Evolutionary conservation across 2,329 filamentous ascomycete species (phyloP).

Genomic region (Geosmithia putterillii): DNA sequence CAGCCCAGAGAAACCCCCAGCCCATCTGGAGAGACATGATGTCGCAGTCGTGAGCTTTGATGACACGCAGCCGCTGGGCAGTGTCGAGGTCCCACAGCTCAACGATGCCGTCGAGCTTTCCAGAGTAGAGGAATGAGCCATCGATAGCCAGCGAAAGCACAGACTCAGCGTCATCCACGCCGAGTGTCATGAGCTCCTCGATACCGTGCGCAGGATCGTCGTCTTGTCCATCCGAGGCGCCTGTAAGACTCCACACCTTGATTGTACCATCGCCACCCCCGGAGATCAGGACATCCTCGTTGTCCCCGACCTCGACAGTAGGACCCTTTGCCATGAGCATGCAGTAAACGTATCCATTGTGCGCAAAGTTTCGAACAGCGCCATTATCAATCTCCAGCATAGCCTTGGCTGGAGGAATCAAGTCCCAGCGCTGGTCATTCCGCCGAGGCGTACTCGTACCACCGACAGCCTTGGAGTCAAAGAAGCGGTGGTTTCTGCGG

Average conservation of each 20-base stretch:
- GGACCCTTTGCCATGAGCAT: constrained; percentile 75
- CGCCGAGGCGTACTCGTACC: constrained; percentile 68
- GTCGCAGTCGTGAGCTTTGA: constrained; percentile 70
- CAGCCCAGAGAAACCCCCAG: constrained; percentile 76
- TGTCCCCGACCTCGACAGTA: constrained; percentile 52
- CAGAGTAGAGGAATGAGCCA: constrained; percentile 84
- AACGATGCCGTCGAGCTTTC: constrained; percentile 74
- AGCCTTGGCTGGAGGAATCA: constrained; percentile 39
- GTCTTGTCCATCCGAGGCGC: not conserved
- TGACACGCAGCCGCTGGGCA: constrained; percentile 73
- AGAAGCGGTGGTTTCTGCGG: constrained; percentile 74
- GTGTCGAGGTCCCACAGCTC: constrained; percentile 98
- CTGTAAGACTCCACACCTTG: constrained; percentile 71
- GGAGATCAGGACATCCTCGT: constrained; percentile 75
- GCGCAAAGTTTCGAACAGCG: constrained; percentile 78
- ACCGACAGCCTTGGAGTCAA: constrained; percentile 79
- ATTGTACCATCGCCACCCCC: constrained; percentile 90
- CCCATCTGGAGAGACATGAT: constrained; percentile 79
- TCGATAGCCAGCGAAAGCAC: constrained; percentile 74
- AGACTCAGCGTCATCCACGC: constrained; percentile 48
- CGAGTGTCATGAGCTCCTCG: constrained; percentile 54
- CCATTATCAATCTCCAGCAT: constrained; percentile 71
- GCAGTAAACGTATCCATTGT: constrained; percentile 92
- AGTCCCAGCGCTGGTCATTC: constrained; percentile 42
- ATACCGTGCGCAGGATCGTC: constrained; percentile 26